Base-by-base conservation (phyloP, 495 filamentous ascomycete species). In the Penicillium lagena region DNA sequence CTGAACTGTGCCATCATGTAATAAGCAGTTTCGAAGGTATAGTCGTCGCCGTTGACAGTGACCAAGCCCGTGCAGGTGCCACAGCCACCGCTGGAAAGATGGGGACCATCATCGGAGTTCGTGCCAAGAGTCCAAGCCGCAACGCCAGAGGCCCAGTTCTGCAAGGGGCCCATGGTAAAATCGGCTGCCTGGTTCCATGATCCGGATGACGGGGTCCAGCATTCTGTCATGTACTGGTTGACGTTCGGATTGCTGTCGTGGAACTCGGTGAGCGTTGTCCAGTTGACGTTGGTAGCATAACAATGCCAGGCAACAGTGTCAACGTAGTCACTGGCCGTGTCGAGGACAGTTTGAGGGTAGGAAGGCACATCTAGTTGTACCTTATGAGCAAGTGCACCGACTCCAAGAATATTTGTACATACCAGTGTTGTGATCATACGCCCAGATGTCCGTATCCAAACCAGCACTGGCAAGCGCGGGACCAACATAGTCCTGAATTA, bases 201-300 rank as follows among this genome's bases (percentile, higher is more conserved):
- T 8, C 67, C 68, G 2, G 52, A 42, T 1, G 66, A 62, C 0
- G 67, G 64, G 1, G 69, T 77, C 71, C 75, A 79, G 52, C 77
- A 80, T 55, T 80, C 77, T 12, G 76, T 78, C 77, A 80, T 80
- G 54, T 75, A 79, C 56, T 79, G 76, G 7, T 60, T 61, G 5
- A 64, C 61, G 27, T 44, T 42, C 0, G 73, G 72, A 49, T 75
- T 74, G 0, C 48, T 49, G 42, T 70, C 54, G 43, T 76, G 66
- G 48, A 79, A 78, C 28, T 63, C 43, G 12, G 60, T 71, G 32
- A 80, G 51, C 7, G 77, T 75, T 8, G 58, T 62, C 75, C 76
- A 80, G 54, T 77, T 58, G 5, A 70, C 50, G 22, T 59, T 51
- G 30, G 47, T 53, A 10, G 69, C 70, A 48, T 80, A 79, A 56